Percentiles rank a stretch among this genome's conserved stretches.
Conservation (phyloP, 176 grass and related monocot genomes). For the Saccharum officinarum region DNA sequence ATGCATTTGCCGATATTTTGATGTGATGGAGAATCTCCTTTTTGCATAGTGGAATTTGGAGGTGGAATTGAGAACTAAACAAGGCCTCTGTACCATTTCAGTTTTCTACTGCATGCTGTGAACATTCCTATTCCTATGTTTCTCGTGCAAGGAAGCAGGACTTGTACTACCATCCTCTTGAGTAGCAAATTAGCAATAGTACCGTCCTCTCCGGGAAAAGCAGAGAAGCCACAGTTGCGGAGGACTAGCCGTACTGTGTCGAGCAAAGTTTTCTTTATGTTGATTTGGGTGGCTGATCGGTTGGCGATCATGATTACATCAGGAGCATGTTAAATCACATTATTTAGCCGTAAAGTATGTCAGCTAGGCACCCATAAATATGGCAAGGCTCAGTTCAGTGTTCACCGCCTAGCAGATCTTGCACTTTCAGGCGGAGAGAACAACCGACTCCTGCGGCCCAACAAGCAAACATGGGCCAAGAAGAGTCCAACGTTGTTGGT, state of each 20-base stretch:
- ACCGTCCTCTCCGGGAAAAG: not conserved
- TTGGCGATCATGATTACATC: not conserved
- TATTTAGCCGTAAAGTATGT: too few species aligned
- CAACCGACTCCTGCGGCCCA: too few species aligned
- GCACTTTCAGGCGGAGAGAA: not conserved
- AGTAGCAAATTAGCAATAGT: too few species aligned
- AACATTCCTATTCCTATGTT: not conserved
- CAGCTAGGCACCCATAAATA: too few species aligned
- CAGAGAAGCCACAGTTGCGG: not conserved
- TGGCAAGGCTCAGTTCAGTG: not conserved
- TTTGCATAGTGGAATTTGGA: too few species aligned
- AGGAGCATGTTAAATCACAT: not conserved
- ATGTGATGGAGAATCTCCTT: too few species aligned
- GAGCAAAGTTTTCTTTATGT: not conserved
- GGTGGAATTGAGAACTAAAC: too few species aligned
- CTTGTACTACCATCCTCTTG: not conserved
- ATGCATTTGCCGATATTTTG: too few species aligned
- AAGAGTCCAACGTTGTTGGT: not conserved
- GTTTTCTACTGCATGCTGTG: not conserved
- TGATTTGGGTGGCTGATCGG: not conserved
- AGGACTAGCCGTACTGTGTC: not conserved
- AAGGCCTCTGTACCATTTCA: too few species aligned
- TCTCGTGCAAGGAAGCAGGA: not conserved
- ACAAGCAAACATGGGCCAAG: not conserved
- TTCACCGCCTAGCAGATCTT: not conserved